A percentile compares a stretch with the other conserved stretches of the same genome.
Conservation (phyloP, 2,329 filamentous ascomycete genomes). For the Rugonectria rugulosa region DNA sequence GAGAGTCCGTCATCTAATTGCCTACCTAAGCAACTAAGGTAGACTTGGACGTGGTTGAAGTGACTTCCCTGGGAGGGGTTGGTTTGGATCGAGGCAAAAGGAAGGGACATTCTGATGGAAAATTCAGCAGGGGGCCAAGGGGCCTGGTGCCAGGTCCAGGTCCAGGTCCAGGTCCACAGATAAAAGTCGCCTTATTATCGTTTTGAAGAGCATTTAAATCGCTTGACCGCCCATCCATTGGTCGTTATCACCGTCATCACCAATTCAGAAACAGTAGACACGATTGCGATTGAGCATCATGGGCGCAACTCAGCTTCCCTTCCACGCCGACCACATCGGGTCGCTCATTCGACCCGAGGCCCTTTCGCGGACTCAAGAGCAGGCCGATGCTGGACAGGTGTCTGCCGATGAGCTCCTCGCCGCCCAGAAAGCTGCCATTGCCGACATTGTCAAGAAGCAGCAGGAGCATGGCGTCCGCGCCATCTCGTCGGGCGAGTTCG, state of each 20-base stretch:
- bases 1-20: no score
- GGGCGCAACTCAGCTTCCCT: constrained; percentile 54
- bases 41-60: no score
- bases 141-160: no score
- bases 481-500: constrained; percentile 75
- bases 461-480: constrained; percentile 67
- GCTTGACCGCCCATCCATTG: no score
- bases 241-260: neutral
- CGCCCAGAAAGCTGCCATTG: constrained; percentile 69
- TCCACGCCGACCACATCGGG: constrained; percentile 76
- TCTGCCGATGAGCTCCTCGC: constrained; percentile 54
- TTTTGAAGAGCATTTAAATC: constrained; percentile 10
- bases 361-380: constrained; percentile 60
- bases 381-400: constrained; percentile 58
- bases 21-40: no score
- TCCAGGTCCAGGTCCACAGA: constrained; percentile 10
- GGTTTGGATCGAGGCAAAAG: no score
- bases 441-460: constrained; percentile 71
- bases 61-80: neutral
- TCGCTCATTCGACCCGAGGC: constrained; percentile 72
- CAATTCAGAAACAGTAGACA: neutral
- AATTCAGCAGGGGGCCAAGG: neutral
- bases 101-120: neutral
- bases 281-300: constrained; percentile 25
- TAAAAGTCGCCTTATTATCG: no score